Percentiles rank a stretch among this genome's conserved stretches.
Conservation (phyloP, 2,329 filamentous ascomycete species). For the Microdochium nivale region DNA sequence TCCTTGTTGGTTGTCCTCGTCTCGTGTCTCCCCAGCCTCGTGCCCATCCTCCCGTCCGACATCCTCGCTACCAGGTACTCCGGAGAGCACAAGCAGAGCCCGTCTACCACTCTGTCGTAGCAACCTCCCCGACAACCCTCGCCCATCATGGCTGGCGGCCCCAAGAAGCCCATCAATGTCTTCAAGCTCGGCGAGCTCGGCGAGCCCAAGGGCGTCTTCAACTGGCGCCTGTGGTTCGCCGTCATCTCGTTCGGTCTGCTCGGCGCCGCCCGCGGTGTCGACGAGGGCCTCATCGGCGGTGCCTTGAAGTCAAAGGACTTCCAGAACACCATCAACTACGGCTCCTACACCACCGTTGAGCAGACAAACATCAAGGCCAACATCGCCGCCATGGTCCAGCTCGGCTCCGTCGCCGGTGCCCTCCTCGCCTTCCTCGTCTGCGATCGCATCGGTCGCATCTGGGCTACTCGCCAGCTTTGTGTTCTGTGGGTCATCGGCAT, state of each 20-base stretch:
- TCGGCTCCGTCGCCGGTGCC: conserved; percentile 65
- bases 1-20: neutral
- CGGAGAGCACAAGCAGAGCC: neutral
- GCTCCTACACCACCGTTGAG: conserved; percentile 39
- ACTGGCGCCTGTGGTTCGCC: conserved; percentile 72
- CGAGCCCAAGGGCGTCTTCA: conserved; percentile 63
- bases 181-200: conserved; percentile 56
- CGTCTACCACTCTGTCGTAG: neutral
- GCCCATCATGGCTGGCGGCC: conserved; percentile 36
- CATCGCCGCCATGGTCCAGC: conserved; percentile 74
- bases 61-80: neutral
- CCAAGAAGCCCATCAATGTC: conserved; percentile 50
- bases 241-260: conserved; percentile 67
- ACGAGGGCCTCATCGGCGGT: conserved; percentile 70
- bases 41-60: neutral
- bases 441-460: conserved; percentile 53
- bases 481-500: conserved; percentile 49
- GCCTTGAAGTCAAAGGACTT: conserved; percentile 62
- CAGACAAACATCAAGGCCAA: conserved; percentile 65
- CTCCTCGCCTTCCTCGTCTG: conserved; percentile 54
- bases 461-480: conserved; percentile 51
- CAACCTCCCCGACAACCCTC: neutral
- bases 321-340: conserved; percentile 47
- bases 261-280: conserved; percentile 69
- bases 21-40: neutral